Conservation (phyloP, 345 rosid species). For the Gynandropsis gynandra region DNA sequence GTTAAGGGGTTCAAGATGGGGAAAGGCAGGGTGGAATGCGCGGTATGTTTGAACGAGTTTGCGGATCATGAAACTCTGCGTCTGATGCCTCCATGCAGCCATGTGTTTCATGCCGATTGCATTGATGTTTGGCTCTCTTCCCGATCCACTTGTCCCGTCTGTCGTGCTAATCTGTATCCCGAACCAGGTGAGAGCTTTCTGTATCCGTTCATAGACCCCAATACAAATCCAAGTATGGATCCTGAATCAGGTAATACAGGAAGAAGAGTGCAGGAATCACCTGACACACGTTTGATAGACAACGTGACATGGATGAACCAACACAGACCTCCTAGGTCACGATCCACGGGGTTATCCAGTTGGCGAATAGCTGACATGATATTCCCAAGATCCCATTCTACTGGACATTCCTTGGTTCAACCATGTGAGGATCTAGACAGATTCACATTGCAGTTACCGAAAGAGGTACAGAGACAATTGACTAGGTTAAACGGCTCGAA, state of each 20-base stretch:
- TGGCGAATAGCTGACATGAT: conserved; percentile 36
- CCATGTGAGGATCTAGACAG: conserved; percentile 45
- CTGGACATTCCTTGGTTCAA: conserved; percentile 52
- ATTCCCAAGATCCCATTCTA: conserved; percentile 54
- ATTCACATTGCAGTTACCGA: conserved; percentile 61
- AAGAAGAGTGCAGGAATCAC: conserved; percentile 3
- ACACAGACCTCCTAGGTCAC: conserved; percentile 34
- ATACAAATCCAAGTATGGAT: conserved; percentile 16
- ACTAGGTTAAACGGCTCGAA: conserved; percentile 27
- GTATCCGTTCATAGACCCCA: conserved; percentile 12
- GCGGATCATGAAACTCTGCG: conserved; percentile 60
- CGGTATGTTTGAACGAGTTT: conserved; percentile 56
- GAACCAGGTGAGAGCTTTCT: conserved; percentile 28
- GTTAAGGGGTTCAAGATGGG: conserved; percentile 34
- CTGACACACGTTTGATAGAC: conserved; percentile 14
- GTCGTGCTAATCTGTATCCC: conserved; percentile 55
- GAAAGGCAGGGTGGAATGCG: conserved; percentile 53
- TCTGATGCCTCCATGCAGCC: conserved; percentile 58
- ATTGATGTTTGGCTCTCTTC: conserved; percentile 63
- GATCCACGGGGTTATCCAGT: conserved; percentile 40
- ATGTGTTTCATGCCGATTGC: conserved; percentile 73
- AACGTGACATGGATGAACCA: conserved; percentile 8
- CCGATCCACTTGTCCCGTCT: conserved; percentile 65
- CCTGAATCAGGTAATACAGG: conserved; percentile 22
- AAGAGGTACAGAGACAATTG: conserved; percentile 39